Evolutionary conservation across 2,329 filamentous ascomycete genomes (phyloP).

Genomic region (Beauveria pseudobassiana): DNA sequence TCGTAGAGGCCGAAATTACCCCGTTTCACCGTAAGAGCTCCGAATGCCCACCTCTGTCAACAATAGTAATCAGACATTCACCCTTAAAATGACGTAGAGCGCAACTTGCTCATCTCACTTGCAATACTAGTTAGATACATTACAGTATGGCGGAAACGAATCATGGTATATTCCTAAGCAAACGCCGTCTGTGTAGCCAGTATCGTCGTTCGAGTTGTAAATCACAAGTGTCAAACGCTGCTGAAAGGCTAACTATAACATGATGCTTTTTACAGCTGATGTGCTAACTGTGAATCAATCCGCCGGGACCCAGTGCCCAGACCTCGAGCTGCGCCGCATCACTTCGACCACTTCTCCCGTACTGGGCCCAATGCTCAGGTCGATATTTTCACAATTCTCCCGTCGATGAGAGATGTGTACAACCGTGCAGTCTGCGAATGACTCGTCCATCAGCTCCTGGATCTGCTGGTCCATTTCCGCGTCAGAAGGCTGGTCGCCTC

Average conservation of each 20-base stretch:
- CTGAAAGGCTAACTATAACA: not conserved
- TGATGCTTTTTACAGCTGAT: not conserved
- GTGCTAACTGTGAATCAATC: not conserved
- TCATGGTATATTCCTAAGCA: not conserved
- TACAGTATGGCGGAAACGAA: no score
- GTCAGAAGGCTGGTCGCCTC: slow-evolving; percentile 17
- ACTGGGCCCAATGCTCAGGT: not conserved
- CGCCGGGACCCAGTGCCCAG: not conserved
- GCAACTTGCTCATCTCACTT: no score
- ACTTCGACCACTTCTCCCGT: not conserved
- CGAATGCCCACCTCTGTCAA: no score
- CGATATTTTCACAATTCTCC: slow-evolving; percentile 6
- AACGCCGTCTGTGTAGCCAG: not conserved
- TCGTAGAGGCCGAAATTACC: no score
- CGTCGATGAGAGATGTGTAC: slow-evolving; percentile 14
- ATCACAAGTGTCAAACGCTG: not conserved
- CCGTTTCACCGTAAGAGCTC: no score
- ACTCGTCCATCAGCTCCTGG: slow-evolving; percentile 12
- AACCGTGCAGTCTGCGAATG: slow-evolving; percentile 14
- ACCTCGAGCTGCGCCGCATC: not conserved
- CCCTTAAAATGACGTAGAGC: no score
- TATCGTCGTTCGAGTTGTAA: not conserved
- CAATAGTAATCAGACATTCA: no score
- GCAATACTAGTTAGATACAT: no score
- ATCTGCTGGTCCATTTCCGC: slow-evolving; percentile 13